Evolutionary conservation across 306 rosid genomes (phyloP).

Genomic region (Vigna unguiculata): DNA sequence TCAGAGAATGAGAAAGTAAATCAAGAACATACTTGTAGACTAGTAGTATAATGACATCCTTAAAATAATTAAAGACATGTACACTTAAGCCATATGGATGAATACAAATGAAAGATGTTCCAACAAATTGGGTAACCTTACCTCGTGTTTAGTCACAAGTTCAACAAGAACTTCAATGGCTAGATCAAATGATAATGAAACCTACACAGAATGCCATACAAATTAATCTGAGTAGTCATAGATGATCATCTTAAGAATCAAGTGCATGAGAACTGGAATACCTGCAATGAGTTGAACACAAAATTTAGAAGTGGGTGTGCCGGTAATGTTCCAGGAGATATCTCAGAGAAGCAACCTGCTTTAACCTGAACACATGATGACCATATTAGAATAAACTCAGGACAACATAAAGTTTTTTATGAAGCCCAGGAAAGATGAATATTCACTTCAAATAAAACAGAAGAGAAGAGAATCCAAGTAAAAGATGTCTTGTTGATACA

Average conservation of each 20-base stretch:
- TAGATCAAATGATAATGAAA: constrained; percentile 76
- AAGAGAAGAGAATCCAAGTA: constrained; percentile 28
- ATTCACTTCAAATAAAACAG: constrained; percentile 23
- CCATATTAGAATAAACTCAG: constrained; percentile 30
- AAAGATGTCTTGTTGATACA: constrained; percentile 25
- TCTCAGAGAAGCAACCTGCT: constrained; percentile 95
- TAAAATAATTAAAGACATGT: constrained; percentile 19
- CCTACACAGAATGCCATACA: constrained; percentile 59
- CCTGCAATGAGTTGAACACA: constrained; percentile 88
- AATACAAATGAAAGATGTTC: constrained; percentile 10
- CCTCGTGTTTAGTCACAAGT: constrained; percentile 92
- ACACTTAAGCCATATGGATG: constrained; percentile 34
- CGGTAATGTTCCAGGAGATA: constrained; percentile 77
- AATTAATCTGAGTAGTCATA: constrained; percentile 28
- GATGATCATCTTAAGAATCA: constrained; percentile 35
- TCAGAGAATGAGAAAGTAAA: constrained; percentile 39
- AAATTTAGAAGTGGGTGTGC: constrained; percentile 88
- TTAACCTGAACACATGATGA: constrained; percentile 70
- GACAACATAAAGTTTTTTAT: constrained; percentile 27
- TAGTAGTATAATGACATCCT: constrained; percentile 7
- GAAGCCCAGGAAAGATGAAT: constrained; percentile 24
- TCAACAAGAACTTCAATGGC: constrained; percentile 97
- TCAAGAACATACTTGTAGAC: constrained; percentile 19
- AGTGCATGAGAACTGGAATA: constrained; percentile 43
- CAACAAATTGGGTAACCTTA: constrained; percentile 52